Percentiles rank a stretch among this genome's conserved stretches.
Conservation (phyloP, 345 rosid genomes). For the Boechera divaricarpa region DNA sequence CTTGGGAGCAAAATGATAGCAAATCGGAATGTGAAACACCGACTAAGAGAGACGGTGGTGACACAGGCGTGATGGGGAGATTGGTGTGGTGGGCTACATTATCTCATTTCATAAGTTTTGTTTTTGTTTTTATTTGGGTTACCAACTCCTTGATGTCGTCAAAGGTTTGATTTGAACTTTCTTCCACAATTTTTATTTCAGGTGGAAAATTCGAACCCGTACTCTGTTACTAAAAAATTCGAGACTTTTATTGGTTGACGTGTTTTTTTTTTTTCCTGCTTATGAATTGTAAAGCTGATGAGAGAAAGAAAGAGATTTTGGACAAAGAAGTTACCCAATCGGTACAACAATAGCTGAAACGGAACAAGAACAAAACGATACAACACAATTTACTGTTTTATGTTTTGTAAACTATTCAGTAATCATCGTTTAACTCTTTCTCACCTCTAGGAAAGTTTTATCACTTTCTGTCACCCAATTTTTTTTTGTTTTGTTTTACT, state of each 20-base stretch:
- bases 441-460: background rate
- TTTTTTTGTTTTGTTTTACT: no score
- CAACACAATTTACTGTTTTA: background rate
- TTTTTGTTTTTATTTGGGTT: slow-evolving; percentile 4
- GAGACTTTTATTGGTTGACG: background rate
- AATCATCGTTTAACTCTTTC: background rate
- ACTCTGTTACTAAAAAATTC: slow-evolving; percentile 1
- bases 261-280: background rate
- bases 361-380: background rate
- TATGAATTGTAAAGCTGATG: background rate
- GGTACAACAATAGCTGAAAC: background rate
- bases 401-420: no score
- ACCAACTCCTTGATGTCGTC: background rate
- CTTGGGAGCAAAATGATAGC: background rate
- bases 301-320: background rate
- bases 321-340: no score
- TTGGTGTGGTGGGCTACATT: slow-evolving; percentile 32
- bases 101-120: background rate
- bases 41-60: slow-evolving; percentile 30
- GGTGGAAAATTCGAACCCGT: slow-evolving; percentile 18
- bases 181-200: slow-evolving; percentile 4
- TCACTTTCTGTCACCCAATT: background rate
- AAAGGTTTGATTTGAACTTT: slow-evolving; percentile 32
- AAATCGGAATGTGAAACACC: slow-evolving; percentile 27
- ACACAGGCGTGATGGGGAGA: slow-evolving; percentile 6